Evolutionary conservation across 306 rosid genomes (phyloP).

Genomic region (Quercus glauca): DNA sequence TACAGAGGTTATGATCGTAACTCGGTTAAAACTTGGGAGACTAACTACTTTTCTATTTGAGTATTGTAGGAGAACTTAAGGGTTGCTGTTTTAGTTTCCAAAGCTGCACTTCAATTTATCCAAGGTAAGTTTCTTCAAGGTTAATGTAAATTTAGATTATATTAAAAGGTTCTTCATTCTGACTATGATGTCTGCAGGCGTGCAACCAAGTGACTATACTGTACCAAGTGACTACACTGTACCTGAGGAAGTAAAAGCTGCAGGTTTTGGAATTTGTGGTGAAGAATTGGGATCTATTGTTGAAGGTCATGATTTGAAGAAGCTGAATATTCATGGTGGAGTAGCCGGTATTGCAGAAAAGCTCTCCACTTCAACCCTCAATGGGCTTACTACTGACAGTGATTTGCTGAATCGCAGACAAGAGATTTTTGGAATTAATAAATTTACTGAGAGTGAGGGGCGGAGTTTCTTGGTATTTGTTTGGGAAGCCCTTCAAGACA

Average conservation of each 20-base stretch:
- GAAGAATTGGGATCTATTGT: constrained; percentile 90
- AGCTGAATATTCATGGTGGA: constrained; percentile 70
- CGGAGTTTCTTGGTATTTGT: constrained; percentile 82
- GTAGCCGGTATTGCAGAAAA: constrained; percentile 64
- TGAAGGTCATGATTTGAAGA: constrained; percentile 77
- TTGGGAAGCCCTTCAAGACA: constrained; percentile 98
- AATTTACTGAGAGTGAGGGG: constrained; percentile 64
- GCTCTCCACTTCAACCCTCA: constrained; percentile 55
- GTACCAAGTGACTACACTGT: constrained; percentile 74
- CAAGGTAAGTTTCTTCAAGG: constrained; percentile 46
- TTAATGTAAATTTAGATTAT: background rate
- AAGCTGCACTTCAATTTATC: constrained; percentile 81
- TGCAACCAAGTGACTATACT: constrained; percentile 52
- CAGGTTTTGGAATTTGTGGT: constrained; percentile 76
- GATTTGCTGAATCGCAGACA: constrained; percentile 46
- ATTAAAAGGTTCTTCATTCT: constrained; percentile 9
- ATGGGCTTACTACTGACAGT: constrained; percentile 49
- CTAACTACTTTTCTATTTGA: constrained; percentile 5
- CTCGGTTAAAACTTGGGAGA: background rate
- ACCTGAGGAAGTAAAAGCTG: constrained; percentile 72
- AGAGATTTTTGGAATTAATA: constrained; percentile 69
- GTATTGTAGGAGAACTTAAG: constrained; percentile 72
- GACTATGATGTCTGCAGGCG: constrained; percentile 44
- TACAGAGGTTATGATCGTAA: background rate
- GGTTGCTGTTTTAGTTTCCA: constrained; percentile 84